phyloP scores from a whole-genome alignment of 768 basidiomycete species.

The Pulveroboletus sp. region DNA sequence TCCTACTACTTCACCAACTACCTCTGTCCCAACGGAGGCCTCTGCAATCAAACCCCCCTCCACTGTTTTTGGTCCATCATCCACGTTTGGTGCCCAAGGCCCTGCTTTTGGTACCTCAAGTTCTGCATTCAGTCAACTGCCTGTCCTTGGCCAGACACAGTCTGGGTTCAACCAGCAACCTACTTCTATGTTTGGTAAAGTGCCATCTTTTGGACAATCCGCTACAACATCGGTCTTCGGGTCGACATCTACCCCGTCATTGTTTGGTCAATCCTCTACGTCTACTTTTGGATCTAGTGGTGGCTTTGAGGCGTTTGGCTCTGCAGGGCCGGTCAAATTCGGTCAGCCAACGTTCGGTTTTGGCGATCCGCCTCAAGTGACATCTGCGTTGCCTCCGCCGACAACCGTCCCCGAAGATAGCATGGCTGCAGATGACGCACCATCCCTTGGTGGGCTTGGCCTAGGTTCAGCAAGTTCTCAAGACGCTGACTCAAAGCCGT shows the following conservation, averaged over 20 bases:
- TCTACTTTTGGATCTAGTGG: slow-evolving; percentile 21
- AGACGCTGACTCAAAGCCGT: slow-evolving; percentile 23
- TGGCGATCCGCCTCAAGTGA: slow-evolving; percentile 7
- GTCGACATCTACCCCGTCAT: slow-evolving; percentile 11
- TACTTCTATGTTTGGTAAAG: slow-evolving; percentile 21
- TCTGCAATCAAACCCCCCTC: slow-evolving; percentile 28
- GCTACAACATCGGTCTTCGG: slow-evolving; percentile 11
- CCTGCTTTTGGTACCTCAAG: slow-evolving; percentile 15
- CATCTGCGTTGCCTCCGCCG: not conserved
- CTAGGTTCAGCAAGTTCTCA: slow-evolving; percentile 24
- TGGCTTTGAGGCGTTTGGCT: slow-evolving; percentile 33
- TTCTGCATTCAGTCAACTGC: slow-evolving; percentile 32
- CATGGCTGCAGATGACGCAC: slow-evolving; percentile 31
- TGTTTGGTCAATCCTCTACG: slow-evolving; percentile 16
- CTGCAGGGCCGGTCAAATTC: slow-evolving; percentile 30
- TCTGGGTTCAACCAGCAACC: slow-evolving; percentile 17
- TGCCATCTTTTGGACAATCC: slow-evolving; percentile 21
- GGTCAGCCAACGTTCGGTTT: slow-evolving; percentile 27
- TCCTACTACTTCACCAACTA: slow-evolving; percentile 20
- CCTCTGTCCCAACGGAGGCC: slow-evolving; percentile 13
- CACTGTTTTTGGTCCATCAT: slow-evolving; percentile 34
- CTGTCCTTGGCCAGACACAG: slow-evolving; percentile 16
- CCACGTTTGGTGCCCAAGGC: slow-evolving; percentile 23
- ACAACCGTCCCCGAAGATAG: slow-evolving; percentile 22
- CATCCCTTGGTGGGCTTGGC: slow-evolving; percentile 31